Base-by-base conservation (phyloP, 2,329 filamentous ascomycete genomes). In the Ascocoryne sarcoides region DNA sequence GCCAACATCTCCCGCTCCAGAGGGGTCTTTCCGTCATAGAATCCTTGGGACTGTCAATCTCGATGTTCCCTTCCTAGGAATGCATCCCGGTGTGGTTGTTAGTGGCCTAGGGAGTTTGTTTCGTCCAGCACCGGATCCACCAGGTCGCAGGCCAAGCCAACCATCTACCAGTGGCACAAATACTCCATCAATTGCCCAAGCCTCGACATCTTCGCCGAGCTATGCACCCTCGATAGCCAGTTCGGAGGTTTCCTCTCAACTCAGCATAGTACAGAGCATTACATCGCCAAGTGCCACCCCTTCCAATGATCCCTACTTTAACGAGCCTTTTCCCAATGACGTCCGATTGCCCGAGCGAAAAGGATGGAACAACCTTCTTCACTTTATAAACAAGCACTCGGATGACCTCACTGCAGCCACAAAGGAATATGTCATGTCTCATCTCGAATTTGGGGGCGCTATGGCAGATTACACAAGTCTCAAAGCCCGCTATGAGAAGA, bases 41-140 rank as follows among this genome's bases (percentile, higher is more conserved):
- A 83, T 95, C 30, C 62, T 95, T 20, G 89, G 89, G 0, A 80
- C 80, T 4, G 69, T 95, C 41, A 84, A 84, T 41, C 81, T 94
- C 36, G 89, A 95, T 61, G 83, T 84, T 0, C 89, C 89, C 0
- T 87, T 93, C 43, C 68, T 95, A 4, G 89, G 89, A 3, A 82
- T 95, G 58, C 87, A 95, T 61, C 88, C 87, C 1, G 84, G 89
- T 4, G 83, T 95, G 31, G 75, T 95, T 31, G 74, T 79, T n/a
- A 84, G 84, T 28, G 86, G 88, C 2, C 73, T 94, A 39, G 75
- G 79, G 2, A 90, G 85, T 55, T 69, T 94, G 9, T 92, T 95
- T 60, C 67, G 65, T 26, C 63, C 71, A 18, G 61, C 61, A 21
- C 65, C 62, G 37, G 63, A 66, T 33, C 56, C 57, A 35, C 56